Conservation (phyloP, 495 filamentous ascomycete genomes). For the Xylaria sp. region DNA sequence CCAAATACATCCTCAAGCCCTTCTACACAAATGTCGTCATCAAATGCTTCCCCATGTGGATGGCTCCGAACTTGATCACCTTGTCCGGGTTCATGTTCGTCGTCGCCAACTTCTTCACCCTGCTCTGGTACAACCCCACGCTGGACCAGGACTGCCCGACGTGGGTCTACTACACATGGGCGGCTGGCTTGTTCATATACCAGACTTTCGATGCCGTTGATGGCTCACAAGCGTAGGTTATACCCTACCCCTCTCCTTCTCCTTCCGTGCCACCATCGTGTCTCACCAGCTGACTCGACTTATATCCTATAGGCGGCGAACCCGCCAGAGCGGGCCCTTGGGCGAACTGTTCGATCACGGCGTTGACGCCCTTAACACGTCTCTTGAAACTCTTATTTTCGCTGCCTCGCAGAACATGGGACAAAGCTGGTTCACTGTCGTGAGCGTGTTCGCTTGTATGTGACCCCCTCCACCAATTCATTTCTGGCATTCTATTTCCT, state of each 20-base stretch:
- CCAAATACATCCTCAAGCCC: slow-evolving; percentile 91
- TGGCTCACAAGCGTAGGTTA: slow-evolving; percentile 84
- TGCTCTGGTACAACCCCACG: slow-evolving; percentile 96
- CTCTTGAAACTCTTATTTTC: slow-evolving; percentile 92
- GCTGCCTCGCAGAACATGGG: slow-evolving; percentile 90
- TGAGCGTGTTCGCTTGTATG: slow-evolving; percentile 83
- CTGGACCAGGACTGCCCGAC: slow-evolving; percentile 90
- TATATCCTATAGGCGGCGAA: slow-evolving; percentile 68
- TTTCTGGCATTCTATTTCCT: neutral
- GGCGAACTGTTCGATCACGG: slow-evolving; percentile 98
- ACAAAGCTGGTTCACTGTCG: slow-evolving; percentile 87
- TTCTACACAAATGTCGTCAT: slow-evolving; percentile 97
- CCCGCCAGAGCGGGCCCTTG: slow-evolving; percentile 88
- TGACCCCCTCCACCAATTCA: slow-evolving; percentile 8
- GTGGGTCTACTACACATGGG: slow-evolving; percentile 95
- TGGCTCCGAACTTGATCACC: slow-evolving; percentile 90
- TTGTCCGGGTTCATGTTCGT: slow-evolving; percentile 91
- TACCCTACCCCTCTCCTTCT: neutral
- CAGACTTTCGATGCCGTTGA: slow-evolving; percentile 99
- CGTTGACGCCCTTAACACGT: slow-evolving; percentile 95
- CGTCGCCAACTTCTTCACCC: slow-evolving; percentile 86
- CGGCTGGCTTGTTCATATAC: slow-evolving; percentile 89
- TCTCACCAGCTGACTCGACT: slow-evolving; percentile 21
- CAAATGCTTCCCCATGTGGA: slow-evolving; percentile 89
- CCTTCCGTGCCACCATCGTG: neutral